phyloP scores from a whole-genome alignment of 202 grass and related monocot genomes.

The Panicum virgatum region DNA sequence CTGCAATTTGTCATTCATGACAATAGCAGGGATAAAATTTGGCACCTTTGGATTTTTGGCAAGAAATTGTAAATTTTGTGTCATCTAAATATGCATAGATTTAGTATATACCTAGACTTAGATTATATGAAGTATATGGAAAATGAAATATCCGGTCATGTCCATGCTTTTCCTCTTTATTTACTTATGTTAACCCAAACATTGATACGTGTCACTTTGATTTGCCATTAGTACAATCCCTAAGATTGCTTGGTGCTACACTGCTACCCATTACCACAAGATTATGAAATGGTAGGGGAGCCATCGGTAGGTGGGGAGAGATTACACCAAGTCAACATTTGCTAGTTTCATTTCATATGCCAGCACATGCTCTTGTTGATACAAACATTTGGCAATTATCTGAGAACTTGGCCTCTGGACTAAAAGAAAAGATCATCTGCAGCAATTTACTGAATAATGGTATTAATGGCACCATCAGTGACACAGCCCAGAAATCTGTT shows the following conservation, averaged over 20 bases:
- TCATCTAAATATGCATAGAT: not conserved
- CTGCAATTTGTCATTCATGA: not conserved
- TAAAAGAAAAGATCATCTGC: not conserved
- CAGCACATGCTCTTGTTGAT: not conserved
- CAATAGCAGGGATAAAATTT: not conserved
- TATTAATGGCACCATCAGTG: not conserved
- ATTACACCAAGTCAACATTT: conserved; percentile 10
- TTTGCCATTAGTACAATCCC: not conserved
- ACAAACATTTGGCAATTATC: not conserved
- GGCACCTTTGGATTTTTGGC: not conserved
- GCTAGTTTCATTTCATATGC: not conserved
- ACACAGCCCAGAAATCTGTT: not conserved
- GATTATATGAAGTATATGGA: not conserved
- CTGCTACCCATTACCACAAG: not conserved
- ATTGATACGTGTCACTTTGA: not conserved
- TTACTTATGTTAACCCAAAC: not conserved
- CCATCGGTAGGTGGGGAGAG: not conserved
- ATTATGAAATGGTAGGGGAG: not conserved
- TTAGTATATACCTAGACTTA: not conserved
- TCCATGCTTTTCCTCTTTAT: not conserved
- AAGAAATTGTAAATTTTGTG: not conserved
- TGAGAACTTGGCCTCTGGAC: not conserved
- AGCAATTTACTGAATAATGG: not conserved
- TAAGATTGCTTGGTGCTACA: not conserved
- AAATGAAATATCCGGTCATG: not conserved